A percentile compares a stretch with the other conserved stretches of the same genome.
Conservation (phyloP, 78 protist genomes). For the Paulinella micropora region DNA sequence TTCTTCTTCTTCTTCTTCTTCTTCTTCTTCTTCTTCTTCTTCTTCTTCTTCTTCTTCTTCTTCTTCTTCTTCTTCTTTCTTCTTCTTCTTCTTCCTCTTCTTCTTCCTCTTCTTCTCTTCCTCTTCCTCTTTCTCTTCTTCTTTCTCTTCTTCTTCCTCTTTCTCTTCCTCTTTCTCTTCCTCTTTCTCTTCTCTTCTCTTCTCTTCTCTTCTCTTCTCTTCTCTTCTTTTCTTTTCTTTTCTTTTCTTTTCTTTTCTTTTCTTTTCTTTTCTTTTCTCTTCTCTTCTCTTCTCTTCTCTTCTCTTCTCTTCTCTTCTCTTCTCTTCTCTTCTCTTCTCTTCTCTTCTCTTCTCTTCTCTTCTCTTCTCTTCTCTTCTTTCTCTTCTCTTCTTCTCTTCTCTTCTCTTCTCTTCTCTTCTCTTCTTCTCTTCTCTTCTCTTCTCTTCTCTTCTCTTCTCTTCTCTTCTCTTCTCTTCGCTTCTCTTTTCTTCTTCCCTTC, state of each 20-base stretch:
- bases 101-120: neutral
- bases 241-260: neutral
- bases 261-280: neutral
- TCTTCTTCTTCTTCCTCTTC: neutral
- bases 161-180: neutral
- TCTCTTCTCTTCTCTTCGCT: neutral
- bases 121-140: neutral
- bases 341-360: neutral
- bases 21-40: neutral
- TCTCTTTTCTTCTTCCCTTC: neutral
- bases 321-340: neutral
- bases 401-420: neutral
- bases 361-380: neutral
- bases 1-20: neutral
- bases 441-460: neutral
- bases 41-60: neutral
- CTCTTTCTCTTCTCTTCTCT: neutral
- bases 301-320: neutral
- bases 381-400: neutral
- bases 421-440: neutral
- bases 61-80: neutral
- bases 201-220: neutral
- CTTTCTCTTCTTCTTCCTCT: neutral
- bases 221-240: neutral
- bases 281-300: neutral